phyloP scores from a whole-genome alignment of 495 filamentous ascomycete species.

The Terfezia claveryi region DNA sequence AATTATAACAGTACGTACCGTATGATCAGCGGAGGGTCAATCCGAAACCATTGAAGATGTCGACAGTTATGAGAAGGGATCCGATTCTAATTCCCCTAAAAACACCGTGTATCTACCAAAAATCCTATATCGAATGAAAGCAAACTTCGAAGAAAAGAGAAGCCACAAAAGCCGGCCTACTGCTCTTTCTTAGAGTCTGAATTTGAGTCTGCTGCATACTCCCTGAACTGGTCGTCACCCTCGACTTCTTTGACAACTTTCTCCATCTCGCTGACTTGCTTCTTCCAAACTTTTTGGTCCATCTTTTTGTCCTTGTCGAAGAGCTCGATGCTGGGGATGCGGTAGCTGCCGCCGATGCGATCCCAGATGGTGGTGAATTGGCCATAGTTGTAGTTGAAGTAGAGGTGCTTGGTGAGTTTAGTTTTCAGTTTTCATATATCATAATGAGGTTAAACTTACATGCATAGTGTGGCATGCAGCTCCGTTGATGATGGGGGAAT shows the following conservation, averaged over 20 bases:
- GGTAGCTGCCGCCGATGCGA: conserved; percentile 69
- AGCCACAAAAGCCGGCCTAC: neutral
- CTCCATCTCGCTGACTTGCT: conserved; percentile 73
- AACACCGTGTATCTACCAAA: no score
- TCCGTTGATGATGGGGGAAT: conserved; percentile 75
- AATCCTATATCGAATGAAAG: no score
- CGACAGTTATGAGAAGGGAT: no score
- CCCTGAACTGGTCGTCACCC: conserved; percentile 38
- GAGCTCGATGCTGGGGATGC: conserved; percentile 66
- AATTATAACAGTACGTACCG: no score
- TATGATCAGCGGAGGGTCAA: no score
- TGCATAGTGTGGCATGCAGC: conserved; percentile 94
- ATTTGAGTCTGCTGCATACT: conserved; percentile 7
- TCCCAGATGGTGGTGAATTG: conserved; percentile 96
- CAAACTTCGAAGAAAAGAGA: no score
- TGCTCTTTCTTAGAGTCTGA: neutral
- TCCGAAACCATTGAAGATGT: no score
- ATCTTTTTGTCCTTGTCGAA: conserved; percentile 80
- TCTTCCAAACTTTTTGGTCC: conserved; percentile 57
- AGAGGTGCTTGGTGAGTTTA: conserved; percentile 34
- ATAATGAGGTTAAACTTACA: neutral
- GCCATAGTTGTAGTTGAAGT: conserved; percentile 97
- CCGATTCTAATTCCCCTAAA: no score
- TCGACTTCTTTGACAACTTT: conserved; percentile 62
- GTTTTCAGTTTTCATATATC: no score